Percentiles rank a stretch among this genome's conserved stretches.
Evolutionary conservation across 176 grass and related monocot species (phyloP).

Genomic region (Leersia perrieri): DNA sequence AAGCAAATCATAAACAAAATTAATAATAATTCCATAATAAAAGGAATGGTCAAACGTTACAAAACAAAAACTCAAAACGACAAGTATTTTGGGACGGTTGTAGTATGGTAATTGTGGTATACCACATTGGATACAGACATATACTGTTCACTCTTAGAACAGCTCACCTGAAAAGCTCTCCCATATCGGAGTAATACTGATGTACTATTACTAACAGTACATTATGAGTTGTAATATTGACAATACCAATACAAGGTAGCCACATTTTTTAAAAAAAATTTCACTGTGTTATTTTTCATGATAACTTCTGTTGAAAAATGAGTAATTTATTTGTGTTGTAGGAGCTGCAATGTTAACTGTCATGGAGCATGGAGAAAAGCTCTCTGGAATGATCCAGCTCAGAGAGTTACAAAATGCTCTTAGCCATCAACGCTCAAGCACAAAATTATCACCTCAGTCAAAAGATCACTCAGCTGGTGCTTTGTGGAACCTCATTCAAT

Average conservation of each 20-base stretch:
- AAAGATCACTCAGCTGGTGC: slow-evolving; percentile 53
- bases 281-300: not conserved
- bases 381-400: slow-evolving; percentile 84
- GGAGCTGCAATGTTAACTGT: slow-evolving; percentile 85
- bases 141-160: not conserved
- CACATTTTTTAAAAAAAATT: not conserved
- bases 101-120: not conserved
- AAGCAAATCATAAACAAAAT: too few species aligned
- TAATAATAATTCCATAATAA: too few species aligned
- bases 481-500: slow-evolving; percentile 89
- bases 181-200: too few species aligned
- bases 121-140: not conserved
- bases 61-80: too few species aligned
- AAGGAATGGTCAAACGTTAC: too few species aligned
- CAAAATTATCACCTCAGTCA: slow-evolving; percentile 45
- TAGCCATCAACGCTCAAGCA: slow-evolving; percentile 52
- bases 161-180: too few species aligned
- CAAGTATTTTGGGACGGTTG: too few species aligned
- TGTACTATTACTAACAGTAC: not conserved
- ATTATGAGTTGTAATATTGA: not conserved
- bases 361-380: slow-evolving; percentile 98
- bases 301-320: not conserved
- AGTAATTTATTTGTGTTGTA: slow-evolving; percentile 22
- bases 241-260: not conserved
- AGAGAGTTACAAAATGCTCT: slow-evolving; percentile 84